These are phyloP conservation scores for Coniosporium apollinis DNA, from an alignment of 495 filamentous ascomycete species.

Conservation along the genomic window DNA sequence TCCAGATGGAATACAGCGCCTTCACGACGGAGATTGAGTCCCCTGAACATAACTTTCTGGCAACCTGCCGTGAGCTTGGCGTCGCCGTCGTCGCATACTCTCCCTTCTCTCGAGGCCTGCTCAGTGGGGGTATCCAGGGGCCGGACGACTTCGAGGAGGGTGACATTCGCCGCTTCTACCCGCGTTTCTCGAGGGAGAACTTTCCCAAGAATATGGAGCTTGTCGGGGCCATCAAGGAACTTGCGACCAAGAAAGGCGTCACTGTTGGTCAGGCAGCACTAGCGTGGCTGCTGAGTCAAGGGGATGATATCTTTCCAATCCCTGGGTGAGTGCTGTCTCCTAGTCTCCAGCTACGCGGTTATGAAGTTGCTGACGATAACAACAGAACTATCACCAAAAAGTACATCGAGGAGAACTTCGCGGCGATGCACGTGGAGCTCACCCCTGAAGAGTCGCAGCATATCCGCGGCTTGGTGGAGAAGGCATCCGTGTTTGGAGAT, in stretches of 20 bases:
- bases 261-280: slow-evolving; percentile 30
- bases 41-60: slow-evolving; percentile 28
- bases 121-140: slow-evolving; percentile 23
- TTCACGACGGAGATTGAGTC: slow-evolving; percentile 40
- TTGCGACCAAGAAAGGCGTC: slow-evolving; percentile 32
- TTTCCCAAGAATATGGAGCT: slow-evolving; percentile 31
- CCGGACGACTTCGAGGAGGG: slow-evolving; percentile 20
- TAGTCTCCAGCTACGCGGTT: neutral
- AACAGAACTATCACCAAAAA: slow-evolving; percentile 35
- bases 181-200: slow-evolving; percentile 34
- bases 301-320: slow-evolving; percentile 33
- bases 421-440: slow-evolving; percentile 28
- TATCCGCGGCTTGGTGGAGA: slow-evolving; percentile 30
- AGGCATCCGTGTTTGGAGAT: slow-evolving; percentile 26
- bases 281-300: slow-evolving; percentile 37
- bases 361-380: neutral
- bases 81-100: slow-evolving; percentile 29
- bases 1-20: slow-evolving; percentile 46
- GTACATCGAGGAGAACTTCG: slow-evolving; percentile 41
- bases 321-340: slow-evolving; percentile 6
- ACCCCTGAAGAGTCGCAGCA: slow-evolving; percentile 31
- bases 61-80: slow-evolving; percentile 38
- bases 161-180: slow-evolving; percentile 22
- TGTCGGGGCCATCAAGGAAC: slow-evolving; percentile 22
- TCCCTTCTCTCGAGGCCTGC: slow-evolving; percentile 31